Evolutionary conservation across 768 basidiomycete species (phyloP), one percentile per base, ranked within the genome.

Genomic region (Leccinellum rugosiceps): DNA sequence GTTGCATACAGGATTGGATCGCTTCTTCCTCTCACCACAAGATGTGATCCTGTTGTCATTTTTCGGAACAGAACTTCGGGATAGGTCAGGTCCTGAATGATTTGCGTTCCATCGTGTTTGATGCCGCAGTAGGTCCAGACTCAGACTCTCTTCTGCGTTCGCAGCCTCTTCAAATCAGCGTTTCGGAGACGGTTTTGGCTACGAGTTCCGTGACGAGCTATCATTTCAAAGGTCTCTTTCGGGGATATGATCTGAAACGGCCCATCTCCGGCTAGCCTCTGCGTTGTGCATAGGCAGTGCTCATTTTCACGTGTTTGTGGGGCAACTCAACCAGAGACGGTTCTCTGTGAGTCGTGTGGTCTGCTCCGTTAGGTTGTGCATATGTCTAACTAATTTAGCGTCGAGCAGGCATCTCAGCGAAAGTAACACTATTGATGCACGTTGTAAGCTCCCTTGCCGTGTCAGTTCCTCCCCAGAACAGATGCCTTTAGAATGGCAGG

Each of bases 101-200:
- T 3, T 93, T 94, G 90, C 73, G 82, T 21, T 77, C 80, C 4
- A 86, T 85, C 61, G 75, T 26, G 15, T 43, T 19, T 45, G 50
- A 51, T 32, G 28, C 46, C 58, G 43, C 64, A 61, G 56, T 87
- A 9, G 80, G 92, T 75, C 87, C 85, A 65, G 90, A 91, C 10
- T 35, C 11, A 15, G 44, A 23, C 44, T 44, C 88, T 14, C 91
- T 71, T 89, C 89, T 19, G 90, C 93, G 72, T 77, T 94, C 17
- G 90, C 93, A 69, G 89, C 94, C 31, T 92, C 95, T 30, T 75
- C 80, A 88, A n/a, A n/a, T 55, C 78, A 94, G 41, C 84, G 92
- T 43, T 78, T 96, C 25, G 93, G 93, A 48, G 92, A 92, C 71
- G 86, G 90, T 11, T 74, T 94, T 43, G 90, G 93, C 64, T 93